These are phyloP conservation scores for Inga leiocalycina DNA, from an alignment of 306 rosid species.

Conservation along the genomic window DNA sequence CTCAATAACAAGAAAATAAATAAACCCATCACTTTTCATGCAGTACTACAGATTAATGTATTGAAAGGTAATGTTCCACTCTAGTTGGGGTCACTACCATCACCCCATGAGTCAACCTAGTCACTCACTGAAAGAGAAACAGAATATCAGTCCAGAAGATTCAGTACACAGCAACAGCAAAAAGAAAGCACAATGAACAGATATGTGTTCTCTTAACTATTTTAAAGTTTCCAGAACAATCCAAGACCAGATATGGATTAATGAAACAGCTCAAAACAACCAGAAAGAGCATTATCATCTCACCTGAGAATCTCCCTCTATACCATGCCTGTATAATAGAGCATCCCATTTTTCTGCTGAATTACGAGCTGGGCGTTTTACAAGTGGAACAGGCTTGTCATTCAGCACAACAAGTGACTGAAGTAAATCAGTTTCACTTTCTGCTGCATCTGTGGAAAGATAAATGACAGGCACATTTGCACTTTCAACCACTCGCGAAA, in stretches of 20 bases:
- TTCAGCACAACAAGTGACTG: constrained; percentile 77
- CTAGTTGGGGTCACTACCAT: neutral
- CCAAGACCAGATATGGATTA: constrained; percentile 1
- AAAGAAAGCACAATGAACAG: neutral
- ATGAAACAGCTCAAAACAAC: constrained; percentile 3
- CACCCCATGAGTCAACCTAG: neutral
- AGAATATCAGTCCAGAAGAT: neutral
- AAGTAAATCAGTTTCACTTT: constrained; percentile 82
- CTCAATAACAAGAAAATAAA: neutral
- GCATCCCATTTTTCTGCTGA: constrained; percentile 99
- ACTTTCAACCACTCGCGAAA: constrained; percentile 63
- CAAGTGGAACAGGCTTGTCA: constrained; percentile 78
- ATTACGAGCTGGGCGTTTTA: constrained; percentile 80
- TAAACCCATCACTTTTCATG: neutral
- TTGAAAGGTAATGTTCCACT: neutral
- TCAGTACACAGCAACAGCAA: neutral
- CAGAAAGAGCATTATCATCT: constrained; percentile 34
- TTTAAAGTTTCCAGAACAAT: constrained; percentile 3
- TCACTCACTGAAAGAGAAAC: neutral
- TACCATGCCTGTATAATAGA: constrained; percentile 73
- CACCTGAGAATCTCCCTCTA: constrained; percentile 85
- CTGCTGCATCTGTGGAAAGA: constrained; percentile 97
- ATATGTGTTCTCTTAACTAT: neutral
- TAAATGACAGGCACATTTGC: constrained; percentile 70
- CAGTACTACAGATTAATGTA: neutral